Conservation (phyloP, 371 early-diverging fungal genomes). For the Neoconidiobolus thromboides region DNA sequence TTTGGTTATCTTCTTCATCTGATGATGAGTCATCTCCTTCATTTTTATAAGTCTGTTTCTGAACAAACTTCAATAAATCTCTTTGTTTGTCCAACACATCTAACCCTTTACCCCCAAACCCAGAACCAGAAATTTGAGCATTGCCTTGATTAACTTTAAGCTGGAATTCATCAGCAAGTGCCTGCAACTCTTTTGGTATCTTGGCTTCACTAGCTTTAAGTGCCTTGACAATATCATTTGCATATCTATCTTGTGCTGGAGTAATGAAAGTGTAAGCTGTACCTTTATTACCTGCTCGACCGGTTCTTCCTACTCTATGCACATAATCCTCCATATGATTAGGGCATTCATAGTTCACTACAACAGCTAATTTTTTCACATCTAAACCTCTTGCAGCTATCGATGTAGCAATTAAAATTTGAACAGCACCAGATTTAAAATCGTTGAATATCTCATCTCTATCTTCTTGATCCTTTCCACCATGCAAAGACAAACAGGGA, state of each 20-base stretch:
- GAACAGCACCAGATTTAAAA: neutral
- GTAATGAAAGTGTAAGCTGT: slow-evolving; percentile 90
- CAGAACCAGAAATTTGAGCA: slow-evolving; percentile 60
- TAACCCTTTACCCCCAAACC: slow-evolving; percentile 95
- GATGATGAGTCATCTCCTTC: slow-evolving; percentile 7
- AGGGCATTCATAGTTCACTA: slow-evolving; percentile 3
- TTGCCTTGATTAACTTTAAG: slow-evolving; percentile 78
- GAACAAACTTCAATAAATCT: slow-evolving; percentile 71
- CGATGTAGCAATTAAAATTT: neutral
- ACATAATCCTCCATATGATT: neutral
- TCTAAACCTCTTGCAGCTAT: slow-evolving; percentile 4
- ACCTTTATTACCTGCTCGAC: neutral
- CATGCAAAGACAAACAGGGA: slow-evolving; percentile 73
- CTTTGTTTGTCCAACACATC: slow-evolving; percentile 87
- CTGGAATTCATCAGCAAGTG: slow-evolving; percentile 58
- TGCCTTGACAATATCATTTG: slow-evolving; percentile 84
- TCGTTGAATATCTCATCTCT: slow-evolving; percentile 29
- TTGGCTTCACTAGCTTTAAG: slow-evolving; percentile 50
- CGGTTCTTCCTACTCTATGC: neutral
- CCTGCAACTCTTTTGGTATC: slow-evolving; percentile 59
- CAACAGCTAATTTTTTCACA: neutral
- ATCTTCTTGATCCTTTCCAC: slow-evolving; percentile 74
- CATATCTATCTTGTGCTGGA: slow-evolving; percentile 81
- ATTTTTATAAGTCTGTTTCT: slow-evolving; percentile 29
- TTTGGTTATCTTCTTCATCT: slow-evolving; percentile 1